These are phyloP conservation scores for Musa troglodytarum DNA, from an alignment of 176 grass and related monocot species.

Conservation along the genomic window DNA sequence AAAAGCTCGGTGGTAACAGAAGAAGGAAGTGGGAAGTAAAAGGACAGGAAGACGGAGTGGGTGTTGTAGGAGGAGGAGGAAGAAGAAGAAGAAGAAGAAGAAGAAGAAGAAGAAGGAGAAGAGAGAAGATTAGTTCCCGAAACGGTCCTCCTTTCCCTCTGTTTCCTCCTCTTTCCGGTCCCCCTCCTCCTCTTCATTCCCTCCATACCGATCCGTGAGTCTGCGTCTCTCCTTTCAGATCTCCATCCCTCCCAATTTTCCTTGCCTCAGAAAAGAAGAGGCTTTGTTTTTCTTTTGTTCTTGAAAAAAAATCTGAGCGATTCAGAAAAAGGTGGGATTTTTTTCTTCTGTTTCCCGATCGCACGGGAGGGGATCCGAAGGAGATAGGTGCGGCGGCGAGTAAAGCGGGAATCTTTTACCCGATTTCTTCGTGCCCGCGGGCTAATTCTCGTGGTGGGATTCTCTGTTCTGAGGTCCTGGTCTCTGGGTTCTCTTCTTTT, in stretches of 20 bases:
- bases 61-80: neutral
- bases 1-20: neutral
- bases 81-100: neutral
- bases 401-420: neutral
- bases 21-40: neutral
- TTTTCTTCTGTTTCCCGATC: neutral
- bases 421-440: neutral
- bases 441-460: neutral
- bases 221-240: neutral
- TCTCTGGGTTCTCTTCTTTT: neutral
- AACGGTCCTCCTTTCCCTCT: neutral
- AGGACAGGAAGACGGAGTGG: neutral
- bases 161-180: neutral
- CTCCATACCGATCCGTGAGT: neutral
- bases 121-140: conserved; percentile 8
- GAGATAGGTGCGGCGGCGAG: neutral
- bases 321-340: conserved; percentile 1
- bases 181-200: conserved; percentile 3
- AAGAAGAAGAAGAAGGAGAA: neutral
- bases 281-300: neutral
- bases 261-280: neutral
- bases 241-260: neutral
- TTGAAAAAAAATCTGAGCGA: neutral
- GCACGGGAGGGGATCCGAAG: conserved; percentile 4
- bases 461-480: neutral